Evolutionary conservation across 257 asterid species (phyloP), one percentile per base, ranked within the genome.

Genomic region (Capsicum rhomboideum): DNA sequence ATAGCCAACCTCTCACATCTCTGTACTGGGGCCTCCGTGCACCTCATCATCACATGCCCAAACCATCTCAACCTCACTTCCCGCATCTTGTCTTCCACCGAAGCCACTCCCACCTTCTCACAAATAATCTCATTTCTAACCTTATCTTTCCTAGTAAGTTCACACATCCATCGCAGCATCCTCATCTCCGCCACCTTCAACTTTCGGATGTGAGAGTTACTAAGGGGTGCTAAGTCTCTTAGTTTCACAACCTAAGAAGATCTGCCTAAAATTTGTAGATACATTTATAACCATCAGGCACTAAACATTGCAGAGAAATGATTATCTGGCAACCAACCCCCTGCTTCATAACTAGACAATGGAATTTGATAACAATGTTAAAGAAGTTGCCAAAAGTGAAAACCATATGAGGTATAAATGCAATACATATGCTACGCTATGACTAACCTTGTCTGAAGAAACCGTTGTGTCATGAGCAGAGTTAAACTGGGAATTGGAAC

Each of bases 401-500:
- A 75, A 75, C 1, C 44, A 44, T 44, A 44, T 21, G 56, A 72
- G 58, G 80, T 14, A 74, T 46, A 74, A 74, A 74, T 74, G 59
- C 80, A 74, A n/a, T 21, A 21, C 80, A 21, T 20, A 34, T 74
- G 59, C 34, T 11, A 74, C 4, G 13, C 58, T 82, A 20, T 74
- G 55, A 77, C 90, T 61, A 84, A 92, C 97, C 96, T 90, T 88
- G 82, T 91, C 86, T 54, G 96, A 81, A 40, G 95, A 85, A 87
- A 89, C 87, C 58, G 53, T 82, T 79, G 88, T 88, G 21, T 29
- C 49, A 34, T 84, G 34, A 66, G 34, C 68, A 59, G 83, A 68
- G 44, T 77, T 77, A 50, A 71, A 11, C 69, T 53, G 87, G 23
- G 89, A 59, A 83, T 84, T 85, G 49, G 55, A 75, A 59, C 58